These are phyloP conservation scores for Trichosporon ovoides DNA, from an alignment of 1,284 basidiomycete species.

Conservation along the genomic window DNA sequence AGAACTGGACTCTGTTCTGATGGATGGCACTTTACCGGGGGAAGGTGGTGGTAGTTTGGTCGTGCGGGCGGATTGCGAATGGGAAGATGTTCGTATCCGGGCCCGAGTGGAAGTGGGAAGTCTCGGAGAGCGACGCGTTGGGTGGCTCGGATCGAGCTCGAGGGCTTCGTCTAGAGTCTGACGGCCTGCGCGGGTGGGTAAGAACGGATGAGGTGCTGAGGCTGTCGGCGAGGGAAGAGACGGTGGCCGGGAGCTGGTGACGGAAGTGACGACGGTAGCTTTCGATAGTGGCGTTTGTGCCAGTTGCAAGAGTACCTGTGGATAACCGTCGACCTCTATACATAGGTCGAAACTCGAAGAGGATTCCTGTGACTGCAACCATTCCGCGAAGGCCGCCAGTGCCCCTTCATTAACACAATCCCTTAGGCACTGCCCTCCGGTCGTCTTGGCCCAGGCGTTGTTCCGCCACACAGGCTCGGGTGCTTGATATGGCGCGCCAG, in stretches of 20 bases:
- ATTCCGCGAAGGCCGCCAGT: background rate
- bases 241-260: background rate
- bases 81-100: too few relatives aligned
- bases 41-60: too few relatives aligned
- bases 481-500: conserved; percentile 1
- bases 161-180: too few relatives aligned
- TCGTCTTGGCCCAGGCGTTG: background rate
- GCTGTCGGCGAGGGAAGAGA: background rate
- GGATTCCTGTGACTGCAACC: background rate
- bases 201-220: too few relatives aligned
- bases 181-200: too few relatives aligned
- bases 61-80: too few relatives aligned
- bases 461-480: conserved; percentile 1
- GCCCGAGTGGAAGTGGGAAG: too few relatives aligned
- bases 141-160: too few relatives aligned
- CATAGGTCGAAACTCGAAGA: background rate
- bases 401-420: background rate
- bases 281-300: background rate
- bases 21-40: too few relatives aligned
- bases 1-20: too few relatives aligned
- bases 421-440: background rate
- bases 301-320: background rate
- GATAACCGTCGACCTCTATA: background rate
- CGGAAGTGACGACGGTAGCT: background rate
- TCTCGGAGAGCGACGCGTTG: too few relatives aligned